phyloP scores from a whole-genome alignment of 208 protist species.

The Crithidia fasciculata region DNA sequence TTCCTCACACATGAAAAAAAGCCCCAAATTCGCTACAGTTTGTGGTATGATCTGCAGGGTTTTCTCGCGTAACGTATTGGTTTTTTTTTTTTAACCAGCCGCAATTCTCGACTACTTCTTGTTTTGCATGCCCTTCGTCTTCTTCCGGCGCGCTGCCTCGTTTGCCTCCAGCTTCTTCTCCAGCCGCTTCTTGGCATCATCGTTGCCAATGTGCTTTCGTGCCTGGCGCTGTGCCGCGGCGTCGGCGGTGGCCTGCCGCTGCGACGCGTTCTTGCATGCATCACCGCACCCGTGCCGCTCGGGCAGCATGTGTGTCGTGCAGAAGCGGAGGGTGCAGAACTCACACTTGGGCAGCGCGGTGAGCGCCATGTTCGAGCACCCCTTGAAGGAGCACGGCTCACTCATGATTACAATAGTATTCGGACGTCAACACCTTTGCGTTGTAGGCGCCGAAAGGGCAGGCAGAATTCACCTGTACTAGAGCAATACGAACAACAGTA shows the following conservation, averaged over 20 bases:
- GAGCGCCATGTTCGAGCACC: conserved; percentile 54
- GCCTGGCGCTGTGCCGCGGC: conserved; percentile 55
- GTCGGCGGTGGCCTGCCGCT: conserved; percentile 64
- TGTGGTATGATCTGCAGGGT: too few species aligned
- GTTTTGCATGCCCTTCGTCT: conserved; percentile 26
- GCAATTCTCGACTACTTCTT: conserved; percentile 22
- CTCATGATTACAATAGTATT: conserved; percentile 31
- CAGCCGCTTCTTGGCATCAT: conserved; percentile 70
- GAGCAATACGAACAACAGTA: too few species aligned
- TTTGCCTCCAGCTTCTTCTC: conserved; percentile 56
- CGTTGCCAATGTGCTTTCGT: conserved; percentile 70
- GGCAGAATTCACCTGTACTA: too few species aligned
- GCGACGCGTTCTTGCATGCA: conserved; percentile 63
- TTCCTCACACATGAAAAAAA: too few species aligned
- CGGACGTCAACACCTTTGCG: too few species aligned
- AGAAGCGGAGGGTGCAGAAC: conserved; percentile 71
- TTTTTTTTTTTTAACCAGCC: too few species aligned
- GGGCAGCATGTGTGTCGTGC: conserved; percentile 79
- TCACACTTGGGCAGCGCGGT: conserved; percentile 66
- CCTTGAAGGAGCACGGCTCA: conserved; percentile 33
- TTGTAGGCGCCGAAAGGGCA: neutral
- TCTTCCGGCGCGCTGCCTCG: conserved; percentile 71
- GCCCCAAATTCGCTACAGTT: too few species aligned
- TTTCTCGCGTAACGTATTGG: too few species aligned
- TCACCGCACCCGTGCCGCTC: conserved; percentile 87